A percentile compares a stretch with the other conserved stretches of the same genome.
phyloP scores from a whole-genome alignment of 2,329 filamentous ascomycete genomes.

The Claviceps sp. region DNA sequence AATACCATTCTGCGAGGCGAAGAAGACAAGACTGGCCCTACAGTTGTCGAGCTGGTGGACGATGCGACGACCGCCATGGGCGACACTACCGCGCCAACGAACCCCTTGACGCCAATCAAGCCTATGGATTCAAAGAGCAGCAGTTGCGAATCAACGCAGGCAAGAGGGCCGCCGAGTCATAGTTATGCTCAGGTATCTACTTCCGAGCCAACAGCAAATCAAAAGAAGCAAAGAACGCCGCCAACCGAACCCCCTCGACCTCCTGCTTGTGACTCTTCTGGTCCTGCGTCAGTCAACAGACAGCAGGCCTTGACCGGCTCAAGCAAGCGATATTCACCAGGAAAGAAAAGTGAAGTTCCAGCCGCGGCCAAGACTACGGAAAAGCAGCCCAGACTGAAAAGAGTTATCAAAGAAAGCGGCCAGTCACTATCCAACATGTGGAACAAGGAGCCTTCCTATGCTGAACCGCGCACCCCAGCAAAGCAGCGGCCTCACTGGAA shows the following conservation, averaged over 20 bases:
- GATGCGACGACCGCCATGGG: slow-evolving; percentile 8
- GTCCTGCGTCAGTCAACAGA: slow-evolving; percentile 5
- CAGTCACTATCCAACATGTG: slow-evolving; percentile 35
- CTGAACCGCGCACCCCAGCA: slow-evolving; percentile 8
- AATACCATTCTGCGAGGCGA: slow-evolving; percentile 26
- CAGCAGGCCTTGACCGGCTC: background rate
- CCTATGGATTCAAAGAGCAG: background rate
- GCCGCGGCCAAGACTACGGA: slow-evolving; percentile 10
- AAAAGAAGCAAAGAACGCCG: slow-evolving; percentile 31
- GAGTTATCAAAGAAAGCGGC: slow-evolving; percentile 36
- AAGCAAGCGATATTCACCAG: slow-evolving; percentile 10
- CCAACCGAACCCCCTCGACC: slow-evolving; percentile 7
- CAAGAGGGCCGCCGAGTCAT: background rate
- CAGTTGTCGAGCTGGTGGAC: slow-evolving; percentile 16
- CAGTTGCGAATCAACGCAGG: background rate
- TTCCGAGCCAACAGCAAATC: slow-evolving; percentile 22
- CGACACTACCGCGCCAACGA: background rate
- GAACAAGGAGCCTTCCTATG: slow-evolving; percentile 28
- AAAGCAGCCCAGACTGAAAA: slow-evolving; percentile 20
- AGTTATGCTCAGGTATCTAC: background rate
- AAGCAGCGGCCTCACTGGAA: slow-evolving; percentile 16
- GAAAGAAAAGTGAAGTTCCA: slow-evolving; percentile 16
- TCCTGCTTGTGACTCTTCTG: slow-evolving; percentile 9
- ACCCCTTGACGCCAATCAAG: background rate
- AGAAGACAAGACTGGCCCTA: slow-evolving; percentile 14